Evolutionary conservation across 129 eudicot genomes (phyloP).

Genomic region (Lonicera japonica): DNA sequence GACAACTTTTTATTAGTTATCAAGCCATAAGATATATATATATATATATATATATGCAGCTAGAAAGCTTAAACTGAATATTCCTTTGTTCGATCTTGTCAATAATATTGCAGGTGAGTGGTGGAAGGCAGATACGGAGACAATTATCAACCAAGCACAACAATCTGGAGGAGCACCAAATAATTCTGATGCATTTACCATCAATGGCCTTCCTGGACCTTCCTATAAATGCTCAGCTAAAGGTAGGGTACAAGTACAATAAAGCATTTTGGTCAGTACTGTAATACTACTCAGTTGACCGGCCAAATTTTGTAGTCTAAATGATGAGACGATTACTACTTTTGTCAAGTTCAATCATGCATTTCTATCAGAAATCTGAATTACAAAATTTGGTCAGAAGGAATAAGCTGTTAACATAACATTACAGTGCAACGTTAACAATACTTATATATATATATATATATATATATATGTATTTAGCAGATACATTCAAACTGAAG

Average conservation of each 20-base stretch:
- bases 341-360: too few relatives aligned
- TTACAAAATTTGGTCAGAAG: neutral
- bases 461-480: neutral
- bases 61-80: too few relatives aligned
- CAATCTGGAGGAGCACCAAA: slow-evolving; percentile 32
- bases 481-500: slow-evolving; percentile 31
- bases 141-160: slow-evolving; percentile 24
- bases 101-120: slow-evolving; percentile 19
- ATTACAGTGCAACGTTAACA: too few relatives aligned
- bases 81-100: neutral
- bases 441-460: neutral
- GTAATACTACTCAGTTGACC: too few relatives aligned
- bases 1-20: neutral
- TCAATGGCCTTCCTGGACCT: slow-evolving; percentile 32
- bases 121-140: slow-evolving; percentile 34
- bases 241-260: too few relatives aligned
- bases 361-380: too few relatives aligned
- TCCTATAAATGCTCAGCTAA: slow-evolving; percentile 23
- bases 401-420: neutral
- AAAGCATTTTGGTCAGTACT: too few relatives aligned
- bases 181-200: slow-evolving; percentile 29
- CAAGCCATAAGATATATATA: too few relatives aligned
- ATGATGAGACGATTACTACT: too few relatives aligned
- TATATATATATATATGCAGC: neutral
- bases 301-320: too few relatives aligned